Percentiles rank a stretch among this genome's conserved stretches.
Conservation (phyloP, 1,139 yeast species). For the Kurtzmaniella quercitrusa region DNA sequence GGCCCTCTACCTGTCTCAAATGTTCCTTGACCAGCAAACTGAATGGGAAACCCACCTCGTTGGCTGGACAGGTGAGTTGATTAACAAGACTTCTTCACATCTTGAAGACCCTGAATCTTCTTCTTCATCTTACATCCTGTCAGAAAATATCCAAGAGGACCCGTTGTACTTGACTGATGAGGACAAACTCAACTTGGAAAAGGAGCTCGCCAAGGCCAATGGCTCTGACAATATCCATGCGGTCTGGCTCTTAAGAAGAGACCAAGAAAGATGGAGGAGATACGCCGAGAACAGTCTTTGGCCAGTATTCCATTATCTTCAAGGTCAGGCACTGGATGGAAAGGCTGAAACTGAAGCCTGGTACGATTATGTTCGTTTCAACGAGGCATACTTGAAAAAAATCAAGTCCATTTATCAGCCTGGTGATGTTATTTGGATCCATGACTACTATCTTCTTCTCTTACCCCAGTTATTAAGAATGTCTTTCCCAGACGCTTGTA, state of each 20-base stretch:
- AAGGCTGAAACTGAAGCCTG: slow-evolving; percentile 74
- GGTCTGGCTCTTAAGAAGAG: slow-evolving; percentile 75
- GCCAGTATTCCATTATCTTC: slow-evolving; percentile 93
- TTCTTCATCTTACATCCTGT: not conserved
- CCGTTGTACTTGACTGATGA: slow-evolving; percentile 57
- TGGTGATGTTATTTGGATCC: slow-evolving; percentile 94
- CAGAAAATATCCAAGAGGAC: slow-evolving; percentile 41
- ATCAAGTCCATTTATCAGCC: slow-evolving; percentile 70
- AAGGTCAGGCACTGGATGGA: slow-evolving; percentile 63
- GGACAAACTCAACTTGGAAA: slow-evolving; percentile 49
- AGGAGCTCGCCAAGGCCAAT: slow-evolving; percentile 38
- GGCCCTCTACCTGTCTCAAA: slow-evolving; percentile 74
- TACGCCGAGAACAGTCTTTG: slow-evolving; percentile 90
- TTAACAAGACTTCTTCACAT: slow-evolving; percentile 26
- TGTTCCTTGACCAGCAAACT: slow-evolving; percentile 58
- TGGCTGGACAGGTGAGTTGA: slow-evolving; percentile 95
- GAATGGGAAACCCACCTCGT: slow-evolving; percentile 85
- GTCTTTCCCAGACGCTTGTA: slow-evolving; percentile 74
- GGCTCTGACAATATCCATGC: slow-evolving; percentile 63
- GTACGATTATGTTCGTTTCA: slow-evolving; percentile 86
- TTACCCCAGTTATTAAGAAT: slow-evolving; percentile 83
- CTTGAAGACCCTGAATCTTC: slow-evolving; percentile 11
- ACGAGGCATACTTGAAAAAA: slow-evolving; percentile 83
- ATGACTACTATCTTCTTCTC: slow-evolving; percentile 82
- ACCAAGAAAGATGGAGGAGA: slow-evolving; percentile 75